phyloP scores from a whole-genome alignment of 768 basidiomycete genomes.

The Naganishia vishniacii region DNA sequence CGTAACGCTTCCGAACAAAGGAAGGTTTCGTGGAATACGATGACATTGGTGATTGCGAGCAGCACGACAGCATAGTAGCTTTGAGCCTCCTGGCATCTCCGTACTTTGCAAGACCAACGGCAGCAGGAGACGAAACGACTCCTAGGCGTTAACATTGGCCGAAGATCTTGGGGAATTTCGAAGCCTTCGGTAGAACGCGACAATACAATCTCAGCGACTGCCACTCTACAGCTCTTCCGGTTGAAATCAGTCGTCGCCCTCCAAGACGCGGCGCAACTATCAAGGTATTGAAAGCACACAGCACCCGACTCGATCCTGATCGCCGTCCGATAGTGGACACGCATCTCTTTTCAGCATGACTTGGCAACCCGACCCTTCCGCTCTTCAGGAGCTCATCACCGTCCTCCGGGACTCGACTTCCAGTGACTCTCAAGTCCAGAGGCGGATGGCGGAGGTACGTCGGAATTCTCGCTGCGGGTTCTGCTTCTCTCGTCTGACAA shows the following conservation, averaged over 20 bases:
- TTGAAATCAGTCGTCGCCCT: no score
- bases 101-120: no score
- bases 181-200: neutral
- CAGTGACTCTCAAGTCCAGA: constrained; percentile 65
- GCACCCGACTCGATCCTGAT: no score
- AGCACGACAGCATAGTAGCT: no score
- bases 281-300: no score
- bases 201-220: neutral
- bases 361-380: constrained; percentile 79
- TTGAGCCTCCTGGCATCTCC: no score
- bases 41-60: neutral
- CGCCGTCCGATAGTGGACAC: no score
- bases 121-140: neutral
- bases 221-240: no score
- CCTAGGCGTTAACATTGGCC: neutral
- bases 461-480: neutral
- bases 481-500: neutral
- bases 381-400: constrained; percentile 82
- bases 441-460: constrained; percentile 71
- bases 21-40: neutral
- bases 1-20: neutral
- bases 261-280: no score
- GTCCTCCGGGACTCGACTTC: constrained; percentile 88
- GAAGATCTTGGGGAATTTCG: neutral
- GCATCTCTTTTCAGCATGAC: constrained; percentile 49